These are phyloP conservation scores for Candida germanica DNA, from an alignment of 805 yeast genomes.

Conservation along the genomic window DNA sequence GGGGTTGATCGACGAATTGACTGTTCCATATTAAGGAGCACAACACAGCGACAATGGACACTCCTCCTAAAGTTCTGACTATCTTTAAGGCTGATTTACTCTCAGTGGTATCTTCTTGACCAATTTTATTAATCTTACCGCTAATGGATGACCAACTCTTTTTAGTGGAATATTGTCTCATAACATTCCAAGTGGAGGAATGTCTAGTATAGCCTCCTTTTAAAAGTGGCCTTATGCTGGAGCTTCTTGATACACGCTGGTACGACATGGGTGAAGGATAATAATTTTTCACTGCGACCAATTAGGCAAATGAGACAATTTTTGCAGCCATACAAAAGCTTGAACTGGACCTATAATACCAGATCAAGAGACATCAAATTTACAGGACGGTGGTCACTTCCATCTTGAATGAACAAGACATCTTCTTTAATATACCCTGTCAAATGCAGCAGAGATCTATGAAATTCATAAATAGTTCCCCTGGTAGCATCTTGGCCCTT, in stretches of 20 bases:
- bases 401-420: conserved; percentile 54
- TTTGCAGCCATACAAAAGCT: too few relatives aligned
- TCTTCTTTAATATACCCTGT: conserved; percentile 56
- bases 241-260: too few relatives aligned
- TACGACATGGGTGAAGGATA: too few relatives aligned
- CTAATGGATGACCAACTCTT: conserved; percentile 1
- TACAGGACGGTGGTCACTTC: too few relatives aligned
- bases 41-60: conserved; percentile 24
- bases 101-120: conserved; percentile 30
- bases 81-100: conserved; percentile 25
- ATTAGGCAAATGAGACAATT: too few relatives aligned
- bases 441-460: not conserved
- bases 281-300: too few relatives aligned
- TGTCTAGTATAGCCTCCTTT: too few relatives aligned
- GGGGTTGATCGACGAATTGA: conserved; percentile 12
- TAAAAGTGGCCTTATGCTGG: too few relatives aligned
- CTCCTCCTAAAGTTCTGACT: conserved; percentile 22
- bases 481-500: conserved; percentile 11
- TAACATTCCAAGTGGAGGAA: too few relatives aligned
- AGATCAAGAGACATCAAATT: too few relatives aligned
- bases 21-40: conserved; percentile 29
- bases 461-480: conserved; percentile 4
- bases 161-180: conserved; percentile 1
- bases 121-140: conserved; percentile 25
- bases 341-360: too few relatives aligned